These are phyloP conservation scores for Pistacia vera DNA, from an alignment of 345 rosid genomes.

Conservation along the genomic window DNA sequence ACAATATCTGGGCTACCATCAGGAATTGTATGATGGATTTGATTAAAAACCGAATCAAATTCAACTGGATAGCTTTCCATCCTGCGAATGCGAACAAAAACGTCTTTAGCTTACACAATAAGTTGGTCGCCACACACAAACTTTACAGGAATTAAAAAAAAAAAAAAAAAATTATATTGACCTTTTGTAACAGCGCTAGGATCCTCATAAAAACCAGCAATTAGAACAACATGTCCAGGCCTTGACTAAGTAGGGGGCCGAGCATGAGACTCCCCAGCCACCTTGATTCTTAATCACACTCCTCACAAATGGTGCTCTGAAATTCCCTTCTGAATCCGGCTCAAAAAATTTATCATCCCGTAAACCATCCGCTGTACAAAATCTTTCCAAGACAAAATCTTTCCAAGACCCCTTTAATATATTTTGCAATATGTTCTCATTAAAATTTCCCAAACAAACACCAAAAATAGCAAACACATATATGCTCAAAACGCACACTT, in stretches of 20 bases:
- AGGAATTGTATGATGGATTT: slow-evolving; percentile 77
- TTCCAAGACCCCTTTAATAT: background rate
- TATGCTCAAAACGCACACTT: no score
- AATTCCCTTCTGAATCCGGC: slow-evolving; percentile 71
- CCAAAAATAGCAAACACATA: background rate
- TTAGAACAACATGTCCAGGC: slow-evolving; percentile 94
- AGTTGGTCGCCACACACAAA: background rate
- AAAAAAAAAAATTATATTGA: slow-evolving; percentile 21
- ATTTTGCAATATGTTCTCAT: background rate
- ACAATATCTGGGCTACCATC: slow-evolving; percentile 94
- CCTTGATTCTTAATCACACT: slow-evolving; percentile 74
- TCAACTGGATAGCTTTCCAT: slow-evolving; percentile 98
- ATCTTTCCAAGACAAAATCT: no score
- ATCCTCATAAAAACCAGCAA: slow-evolving; percentile 97
- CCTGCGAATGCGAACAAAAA: slow-evolving; percentile 50
- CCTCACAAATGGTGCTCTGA: slow-evolving; percentile 92
- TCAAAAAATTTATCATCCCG: slow-evolving; percentile 97
- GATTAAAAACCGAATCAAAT: slow-evolving; percentile 92
- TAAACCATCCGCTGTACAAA: slow-evolving; percentile 80
- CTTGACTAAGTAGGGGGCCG: slow-evolving; percentile 97
- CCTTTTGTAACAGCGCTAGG: slow-evolving; percentile 98
- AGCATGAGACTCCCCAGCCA: slow-evolving; percentile 99
- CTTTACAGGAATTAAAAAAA: background rate
- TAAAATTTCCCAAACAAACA: background rate
- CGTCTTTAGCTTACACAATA: slow-evolving; percentile 9